Conservation (phyloP, 305 asterid species). For the Andrographis paniculata region DNA sequence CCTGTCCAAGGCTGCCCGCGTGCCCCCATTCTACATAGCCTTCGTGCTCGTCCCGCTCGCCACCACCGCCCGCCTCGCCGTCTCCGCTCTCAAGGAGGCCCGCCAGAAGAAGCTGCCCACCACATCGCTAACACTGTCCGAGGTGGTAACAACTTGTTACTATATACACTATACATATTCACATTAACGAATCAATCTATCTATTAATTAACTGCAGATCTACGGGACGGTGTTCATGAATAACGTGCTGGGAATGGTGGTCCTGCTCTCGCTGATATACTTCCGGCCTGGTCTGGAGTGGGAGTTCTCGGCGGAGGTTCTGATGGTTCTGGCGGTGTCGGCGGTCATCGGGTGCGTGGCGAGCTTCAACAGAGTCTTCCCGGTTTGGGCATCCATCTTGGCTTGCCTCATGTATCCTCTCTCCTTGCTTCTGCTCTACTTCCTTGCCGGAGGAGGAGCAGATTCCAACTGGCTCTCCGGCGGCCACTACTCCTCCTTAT, state of each 20-base stretch:
- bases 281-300: conserved; percentile 29
- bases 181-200: no score
- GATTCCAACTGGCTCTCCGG: conserved; percentile 20
- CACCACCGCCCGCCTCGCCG: conserved; percentile 37
- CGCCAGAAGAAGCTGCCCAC: conserved; percentile 37
- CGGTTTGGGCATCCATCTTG: conserved; percentile 28
- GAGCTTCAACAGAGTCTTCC: conserved; percentile 31
- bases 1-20: conserved; percentile 31
- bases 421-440: conserved; percentile 31
- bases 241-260: conserved; percentile 32
- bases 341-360: conserved; percentile 29
- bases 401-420: conserved; percentile 37
- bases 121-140: conserved; percentile 50
- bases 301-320: conserved; percentile 30
- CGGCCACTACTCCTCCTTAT: no score
- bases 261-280: conserved; percentile 30
- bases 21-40: conserved; percentile 43
- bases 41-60: conserved; percentile 44
- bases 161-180: no score
- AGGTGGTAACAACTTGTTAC: no score
- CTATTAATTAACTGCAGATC: no score
- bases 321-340: conserved; percentile 35
- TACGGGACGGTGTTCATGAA: conserved; percentile 39
- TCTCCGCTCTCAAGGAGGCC: conserved; percentile 38
- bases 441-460: no score